A percentile compares a stretch with the other conserved stretches of the same genome.
These are phyloP conservation scores for Panaeolus papilionaceus DNA, from an alignment of 768 basidiomycete genomes.

Conservation along the genomic window DNA sequence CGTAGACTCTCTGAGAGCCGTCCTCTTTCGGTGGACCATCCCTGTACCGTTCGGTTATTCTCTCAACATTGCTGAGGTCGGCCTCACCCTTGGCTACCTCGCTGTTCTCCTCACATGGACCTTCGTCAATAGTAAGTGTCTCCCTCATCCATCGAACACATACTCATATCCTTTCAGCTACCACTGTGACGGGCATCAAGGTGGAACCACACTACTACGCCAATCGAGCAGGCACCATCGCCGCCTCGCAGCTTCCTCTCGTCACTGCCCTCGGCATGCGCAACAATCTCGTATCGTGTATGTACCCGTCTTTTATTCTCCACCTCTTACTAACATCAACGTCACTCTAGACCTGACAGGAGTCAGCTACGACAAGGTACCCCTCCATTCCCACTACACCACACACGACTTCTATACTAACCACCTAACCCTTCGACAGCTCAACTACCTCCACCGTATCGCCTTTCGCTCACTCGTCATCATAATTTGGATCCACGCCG, in stretches of 20 bases:
- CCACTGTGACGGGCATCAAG: conserved; percentile 36
- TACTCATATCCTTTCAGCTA: conserved; percentile 30
- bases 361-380: conserved; percentile 51
- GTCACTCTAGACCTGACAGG: conserved; percentile 52
- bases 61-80: conserved; percentile 48
- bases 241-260: conserved; percentile 56
- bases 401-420: not conserved
- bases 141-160: not conserved
- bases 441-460: conserved; percentile 51
- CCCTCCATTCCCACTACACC: not conserved
- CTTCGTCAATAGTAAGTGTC: conserved; percentile 42
- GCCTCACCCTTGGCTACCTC: conserved; percentile 43
- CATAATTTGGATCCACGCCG: conserved; percentile 55
- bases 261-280: conserved; percentile 64
- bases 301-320: conserved; percentile 16
- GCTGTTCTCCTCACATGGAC: conserved; percentile 44
- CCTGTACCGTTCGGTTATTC: conserved; percentile 42
- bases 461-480: conserved; percentile 51
- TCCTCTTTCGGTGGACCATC: conserved; percentile 44
- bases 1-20: conserved; percentile 39
- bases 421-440: not conserved
- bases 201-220: conserved; percentile 45
- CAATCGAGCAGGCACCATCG: conserved; percentile 50
- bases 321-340: not conserved
- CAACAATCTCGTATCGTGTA: conserved; percentile 57